A percentile compares a stretch with the other conserved stretches of the same genome.
phyloP scores from a whole-genome alignment of 2,329 filamentous ascomycete species.

The Diaporthe sp. region DNA sequence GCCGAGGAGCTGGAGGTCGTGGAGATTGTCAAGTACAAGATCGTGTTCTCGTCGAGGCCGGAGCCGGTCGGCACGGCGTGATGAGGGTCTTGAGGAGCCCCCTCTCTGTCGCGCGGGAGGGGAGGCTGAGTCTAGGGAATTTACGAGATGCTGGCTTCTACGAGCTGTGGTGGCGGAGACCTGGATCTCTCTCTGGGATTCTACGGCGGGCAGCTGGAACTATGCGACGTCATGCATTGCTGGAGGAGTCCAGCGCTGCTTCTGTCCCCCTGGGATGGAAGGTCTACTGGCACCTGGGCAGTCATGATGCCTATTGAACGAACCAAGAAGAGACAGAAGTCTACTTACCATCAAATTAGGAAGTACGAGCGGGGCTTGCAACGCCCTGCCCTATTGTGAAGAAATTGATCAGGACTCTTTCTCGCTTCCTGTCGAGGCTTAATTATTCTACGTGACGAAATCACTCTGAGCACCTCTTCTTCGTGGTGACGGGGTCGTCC shows the following conservation, averaged over 20 bases:
- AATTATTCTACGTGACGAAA: background rate
- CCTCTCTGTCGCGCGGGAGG: too few species aligned
- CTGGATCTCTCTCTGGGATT: too few species aligned
- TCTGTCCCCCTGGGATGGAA: background rate
- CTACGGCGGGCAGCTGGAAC: background rate
- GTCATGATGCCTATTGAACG: background rate
- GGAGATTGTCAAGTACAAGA: slow-evolving; percentile 88
- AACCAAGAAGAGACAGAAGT: background rate
- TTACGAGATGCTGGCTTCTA: background rate
- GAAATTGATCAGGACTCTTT: background rate
- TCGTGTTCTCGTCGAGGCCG: slow-evolving; percentile 86
- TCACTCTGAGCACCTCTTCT: too few species aligned
- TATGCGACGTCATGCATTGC: background rate
- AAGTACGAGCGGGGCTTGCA: too few species aligned
- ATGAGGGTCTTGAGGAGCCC: background rate
- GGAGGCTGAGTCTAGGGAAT: background rate
- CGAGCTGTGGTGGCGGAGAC: background rate
- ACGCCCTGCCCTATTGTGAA: background rate
- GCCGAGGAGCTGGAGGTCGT: slow-evolving; percentile 80
- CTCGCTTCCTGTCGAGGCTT: background rate
- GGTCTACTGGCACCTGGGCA: background rate
- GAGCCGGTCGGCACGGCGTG: slow-evolving; percentile 79
- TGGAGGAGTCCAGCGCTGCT: background rate
- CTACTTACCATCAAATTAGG: background rate
- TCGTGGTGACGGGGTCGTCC: too few species aligned